Evolutionary conservation across 2,329 filamentous ascomycete species (phyloP), one percentile per base, ranked within the genome.

Genomic region (Pleomassaria siparia): DNA sequence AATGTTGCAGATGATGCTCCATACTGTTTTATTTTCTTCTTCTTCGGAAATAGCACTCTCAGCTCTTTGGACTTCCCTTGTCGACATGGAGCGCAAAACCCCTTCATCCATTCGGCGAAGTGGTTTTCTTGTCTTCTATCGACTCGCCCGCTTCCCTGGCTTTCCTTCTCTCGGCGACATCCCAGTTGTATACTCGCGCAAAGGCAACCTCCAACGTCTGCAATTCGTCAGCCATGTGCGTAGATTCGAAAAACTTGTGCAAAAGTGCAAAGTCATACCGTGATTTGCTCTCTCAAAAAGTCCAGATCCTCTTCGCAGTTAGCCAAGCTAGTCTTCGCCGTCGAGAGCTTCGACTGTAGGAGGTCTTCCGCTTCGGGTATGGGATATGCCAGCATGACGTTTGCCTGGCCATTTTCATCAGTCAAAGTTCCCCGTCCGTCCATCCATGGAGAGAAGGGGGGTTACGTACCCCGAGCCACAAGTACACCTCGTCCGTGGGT

Each of bases 111-210:
- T 61, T 62, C 28, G 55, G 53, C 20, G 57, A 56, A 5, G 46
- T 50, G 12, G 56, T 55, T 47, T 71, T 69, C 51, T 63, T 67
- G 47, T 72, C 71, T 43, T 71, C 72, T 67, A 75, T 73, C 40
- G 73, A 74, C 32, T 79, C 75, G 13, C 63, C 67, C 8, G 53
- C 59, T 30, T 87, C 85, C 71, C 91, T 94, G 51, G 96, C 91
- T 77, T 96, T 96, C 60, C 94, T 81, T 74, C 95, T 89, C 77
- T 96, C 89, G 35, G 92, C 89, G 4, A 99, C 91, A 65, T 99
- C 94, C 92, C 94, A 97, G 73, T 99, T 99, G 74, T 99, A 97
- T n/a, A 99, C 91, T 55, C 94, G 82, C 18, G 94, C 94, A 32
- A 92, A 91, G 3, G 94, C 94, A 26, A 99, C 94, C 73, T 99